Base-by-base conservation (phyloP, 2,329 filamentous ascomycete genomes). In the Monascus ruber region DNA sequence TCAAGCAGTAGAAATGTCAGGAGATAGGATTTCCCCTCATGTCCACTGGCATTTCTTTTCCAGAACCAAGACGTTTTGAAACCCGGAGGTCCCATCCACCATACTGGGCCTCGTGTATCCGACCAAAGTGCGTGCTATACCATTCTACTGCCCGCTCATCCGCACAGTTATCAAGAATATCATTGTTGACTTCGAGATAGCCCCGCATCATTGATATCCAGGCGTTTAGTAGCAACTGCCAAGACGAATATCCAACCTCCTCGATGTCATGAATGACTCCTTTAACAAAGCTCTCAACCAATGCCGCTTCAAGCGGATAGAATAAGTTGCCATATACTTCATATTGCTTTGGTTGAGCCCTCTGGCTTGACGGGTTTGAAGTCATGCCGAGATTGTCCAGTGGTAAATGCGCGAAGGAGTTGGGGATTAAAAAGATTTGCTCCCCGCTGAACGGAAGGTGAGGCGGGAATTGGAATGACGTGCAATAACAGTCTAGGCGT, bases 61-160 rank as follows among this genome's bases (percentile, higher is more conserved):
- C 43, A 11, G 49, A 52, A 11, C 51, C 48, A 10, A 53, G 37
- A 7, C 48, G 45, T 44, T 53, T 55, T 27, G 48, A 46, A 42
- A 54, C 35, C 26, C 51, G 51, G 10, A 41, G 42, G 35, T 54
- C 50, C 1, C 39, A 11, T 11, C 43, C 45, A 10, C 51, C 50
- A 32, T 42, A 46, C 26, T 49, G 47, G 26, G 41, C 44, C 40
- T 54, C 50, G n/a, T 31, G 44, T 17, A 48, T 49, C 39, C 52
- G 45, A 41, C 49, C 49, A 48, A 55, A 56, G 24, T 54, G 47
- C 33, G n/a, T 29, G 41, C 54, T 54, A 42, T 49, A 55, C 51
- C 52, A 56, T 36, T 45, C 43, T 39, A 51, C 47, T 43, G 46
- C 51, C 36, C 43, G 29, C 32, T 50, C 24, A 50, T 56, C 50